These are phyloP conservation scores for Termitomyces sp. DNA, from an alignment of 768 basidiomycete species.

Conservation along the genomic window DNA sequence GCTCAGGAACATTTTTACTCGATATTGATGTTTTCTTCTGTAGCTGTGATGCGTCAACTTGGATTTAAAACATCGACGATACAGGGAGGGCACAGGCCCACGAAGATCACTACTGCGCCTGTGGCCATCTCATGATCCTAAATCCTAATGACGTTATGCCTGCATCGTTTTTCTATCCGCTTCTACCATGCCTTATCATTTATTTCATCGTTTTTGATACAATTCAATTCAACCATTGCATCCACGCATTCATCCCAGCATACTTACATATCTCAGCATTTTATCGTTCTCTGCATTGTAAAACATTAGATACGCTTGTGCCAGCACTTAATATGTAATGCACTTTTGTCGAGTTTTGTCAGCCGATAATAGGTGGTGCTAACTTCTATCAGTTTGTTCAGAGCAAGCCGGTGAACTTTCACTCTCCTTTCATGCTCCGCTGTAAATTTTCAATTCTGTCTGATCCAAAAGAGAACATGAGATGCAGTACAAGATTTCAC, in stretches of 20 bases:
- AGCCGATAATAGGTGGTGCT: no score
- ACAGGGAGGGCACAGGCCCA: conserved; percentile 45
- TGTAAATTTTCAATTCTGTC: no score
- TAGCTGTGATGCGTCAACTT: conserved; percentile 71
- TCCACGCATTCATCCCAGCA: conserved; percentile 27
- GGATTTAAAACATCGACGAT: conserved; percentile 86
- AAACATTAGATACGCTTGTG: conserved; percentile 34
- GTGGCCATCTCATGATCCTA: conserved; percentile 31
- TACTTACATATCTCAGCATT: conserved; percentile 25
- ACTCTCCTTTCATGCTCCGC: no score
- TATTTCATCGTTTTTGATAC: conserved; percentile 27
- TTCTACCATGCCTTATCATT: conserved; percentile 22
- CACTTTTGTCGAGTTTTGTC: not conserved
- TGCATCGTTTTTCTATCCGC: conserved; percentile 20
- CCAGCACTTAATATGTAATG: conserved; percentile 15
- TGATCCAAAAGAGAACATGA: no score
- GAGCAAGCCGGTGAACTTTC: no score
- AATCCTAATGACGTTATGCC: conserved; percentile 17
- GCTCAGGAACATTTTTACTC: not conserved
- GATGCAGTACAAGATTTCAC: no score
- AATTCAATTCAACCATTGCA: conserved; percentile 25
- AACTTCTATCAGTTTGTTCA: no score
- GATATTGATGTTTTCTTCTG: conserved; percentile 2
- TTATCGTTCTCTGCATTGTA: conserved; percentile 38
- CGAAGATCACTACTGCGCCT: conserved; percentile 37